Evolutionary conservation across 2,329 filamentous ascomycete genomes (phyloP).

Genomic region (Fusarium acutatum): DNA sequence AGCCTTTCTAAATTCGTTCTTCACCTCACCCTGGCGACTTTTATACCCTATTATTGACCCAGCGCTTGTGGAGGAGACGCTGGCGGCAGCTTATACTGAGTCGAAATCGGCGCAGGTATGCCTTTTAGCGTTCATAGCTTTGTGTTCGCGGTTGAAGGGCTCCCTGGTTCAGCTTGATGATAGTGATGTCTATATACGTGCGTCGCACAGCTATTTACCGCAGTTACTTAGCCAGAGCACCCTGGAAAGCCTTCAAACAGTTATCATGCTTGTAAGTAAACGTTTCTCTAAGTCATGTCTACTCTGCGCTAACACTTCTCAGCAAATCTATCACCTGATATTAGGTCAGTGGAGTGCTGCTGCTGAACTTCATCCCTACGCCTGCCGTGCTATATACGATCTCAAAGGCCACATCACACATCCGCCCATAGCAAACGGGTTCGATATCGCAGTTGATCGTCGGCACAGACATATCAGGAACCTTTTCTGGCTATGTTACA

Average conservation of each 20-base stretch:
- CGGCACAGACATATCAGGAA: not conserved
- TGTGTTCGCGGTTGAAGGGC: not conserved
- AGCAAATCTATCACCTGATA: not conserved
- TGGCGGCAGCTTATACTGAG: not conserved
- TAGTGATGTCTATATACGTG: not conserved
- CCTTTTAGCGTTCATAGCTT: not conserved
- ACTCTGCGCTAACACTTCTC: fast-evolving
- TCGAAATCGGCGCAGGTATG: not conserved
- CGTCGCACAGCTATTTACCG: not conserved
- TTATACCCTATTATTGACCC: not conserved
- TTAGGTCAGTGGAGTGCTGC: not conserved
- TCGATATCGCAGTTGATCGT: fast-evolving
- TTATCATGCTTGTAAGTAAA: not conserved
- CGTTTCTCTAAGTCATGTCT: fast-evolving
- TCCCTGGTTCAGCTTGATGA: fast-evolving
- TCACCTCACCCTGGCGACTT: not conserved
- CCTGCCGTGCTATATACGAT: not conserved
- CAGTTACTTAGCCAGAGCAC: fast-evolving
- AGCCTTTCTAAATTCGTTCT: not conserved
- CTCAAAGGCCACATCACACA: not conserved
- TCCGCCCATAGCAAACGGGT: fast-evolving
- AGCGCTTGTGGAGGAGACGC: not conserved
- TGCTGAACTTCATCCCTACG: not conserved
- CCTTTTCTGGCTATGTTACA: not conserved
- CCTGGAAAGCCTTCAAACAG: not conserved